These are phyloP conservation scores for Ascochyta viciae-villosae DNA, from an alignment of 2,329 filamentous ascomycete genomes.

Conservation along the genomic window DNA sequence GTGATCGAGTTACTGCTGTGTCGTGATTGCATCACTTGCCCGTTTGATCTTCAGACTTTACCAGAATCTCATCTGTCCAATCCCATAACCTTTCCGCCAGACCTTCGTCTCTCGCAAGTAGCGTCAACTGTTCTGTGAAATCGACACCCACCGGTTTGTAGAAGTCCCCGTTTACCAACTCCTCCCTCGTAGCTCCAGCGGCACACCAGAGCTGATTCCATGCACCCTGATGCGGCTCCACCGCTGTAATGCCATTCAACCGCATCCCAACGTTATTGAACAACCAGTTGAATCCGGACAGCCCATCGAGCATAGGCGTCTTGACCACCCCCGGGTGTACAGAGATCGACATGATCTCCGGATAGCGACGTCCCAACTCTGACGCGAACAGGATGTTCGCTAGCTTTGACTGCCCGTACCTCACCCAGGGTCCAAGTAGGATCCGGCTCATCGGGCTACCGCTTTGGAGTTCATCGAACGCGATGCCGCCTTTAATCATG, in stretches of 20 bases:
- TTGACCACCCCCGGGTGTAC: conserved; percentile 56
- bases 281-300: conserved; percentile 22
- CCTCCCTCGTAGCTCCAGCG: conserved; percentile 31
- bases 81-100: conserved; percentile 24
- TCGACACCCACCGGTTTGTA: conserved; percentile 40
- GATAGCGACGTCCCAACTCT: conserved; percentile 52
- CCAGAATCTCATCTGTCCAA: conserved; percentile 29
- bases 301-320: conserved; percentile 46
- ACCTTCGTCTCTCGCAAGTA: conserved; percentile 14
- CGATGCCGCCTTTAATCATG: conserved; percentile 33
- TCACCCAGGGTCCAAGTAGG: conserved; percentile 36
- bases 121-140: conserved; percentile 13
- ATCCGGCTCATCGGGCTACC: conserved; percentile 30
- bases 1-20: too few relatives aligned
- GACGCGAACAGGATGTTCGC: conserved; percentile 55
- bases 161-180: conserved; percentile 48
- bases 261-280: conserved; percentile 17
- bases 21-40: not conserved
- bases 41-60: not conserved
- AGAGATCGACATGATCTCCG: conserved; percentile 48
- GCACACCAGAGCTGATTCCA: conserved; percentile 50
- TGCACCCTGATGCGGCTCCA: conserved; percentile 32
- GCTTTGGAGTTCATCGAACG: conserved; percentile 38
- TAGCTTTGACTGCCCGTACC: conserved; percentile 58
- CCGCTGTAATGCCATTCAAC: not conserved